A percentile compares a stretch with the other conserved stretches of the same genome.
Conservation (phyloP, 2,329 filamentous ascomycete genomes). For the Aspergillus jensenii region DNA sequence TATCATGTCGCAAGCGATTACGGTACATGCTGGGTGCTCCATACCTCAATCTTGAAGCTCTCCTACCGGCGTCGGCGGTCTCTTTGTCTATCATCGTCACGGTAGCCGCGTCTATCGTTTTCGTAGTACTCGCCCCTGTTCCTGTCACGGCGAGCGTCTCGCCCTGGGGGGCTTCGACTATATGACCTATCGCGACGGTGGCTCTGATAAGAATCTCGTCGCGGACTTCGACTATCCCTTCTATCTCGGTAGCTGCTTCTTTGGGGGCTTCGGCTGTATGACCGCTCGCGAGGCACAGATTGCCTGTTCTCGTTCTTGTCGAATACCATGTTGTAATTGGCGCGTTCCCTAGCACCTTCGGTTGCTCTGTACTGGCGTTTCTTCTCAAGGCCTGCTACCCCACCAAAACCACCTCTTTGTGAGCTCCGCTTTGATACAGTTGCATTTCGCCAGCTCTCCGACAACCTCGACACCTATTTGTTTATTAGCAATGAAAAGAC, state of each 20-base stretch:
- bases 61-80: conserved; percentile 25
- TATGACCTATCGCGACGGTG: conserved; percentile 41
- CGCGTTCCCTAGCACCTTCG: conserved; percentile 47
- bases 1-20: not conserved
- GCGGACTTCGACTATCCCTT: conserved; percentile 30
- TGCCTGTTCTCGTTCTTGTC: conserved; percentile 51
- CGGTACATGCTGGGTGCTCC: not conserved
- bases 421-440: conserved; percentile 76
- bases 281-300: conserved; percentile 22
- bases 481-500: conserved; percentile 19
- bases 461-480: conserved; percentile 66
- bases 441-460: conserved; percentile 82
- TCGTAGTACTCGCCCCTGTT: conserved; percentile 39
- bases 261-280: conserved; percentile 50
- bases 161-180: conserved; percentile 29
- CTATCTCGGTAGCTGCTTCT: conserved; percentile 29
- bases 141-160: conserved; percentile 32
- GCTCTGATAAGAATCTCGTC: conserved; percentile 25
- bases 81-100: conserved; percentile 31
- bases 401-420: conserved; percentile 79
- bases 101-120: conserved; percentile 28
- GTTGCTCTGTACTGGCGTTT: conserved; percentile 83
- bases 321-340: conserved; percentile 77
- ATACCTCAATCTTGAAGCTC: not conserved
- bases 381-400: conserved; percentile 83